A percentile compares a stretch with the other conserved stretches of the same genome.
Evolutionary conservation across 352 stramenopile species (phyloP).

Genomic region (Phytopythium kandeliae): DNA sequence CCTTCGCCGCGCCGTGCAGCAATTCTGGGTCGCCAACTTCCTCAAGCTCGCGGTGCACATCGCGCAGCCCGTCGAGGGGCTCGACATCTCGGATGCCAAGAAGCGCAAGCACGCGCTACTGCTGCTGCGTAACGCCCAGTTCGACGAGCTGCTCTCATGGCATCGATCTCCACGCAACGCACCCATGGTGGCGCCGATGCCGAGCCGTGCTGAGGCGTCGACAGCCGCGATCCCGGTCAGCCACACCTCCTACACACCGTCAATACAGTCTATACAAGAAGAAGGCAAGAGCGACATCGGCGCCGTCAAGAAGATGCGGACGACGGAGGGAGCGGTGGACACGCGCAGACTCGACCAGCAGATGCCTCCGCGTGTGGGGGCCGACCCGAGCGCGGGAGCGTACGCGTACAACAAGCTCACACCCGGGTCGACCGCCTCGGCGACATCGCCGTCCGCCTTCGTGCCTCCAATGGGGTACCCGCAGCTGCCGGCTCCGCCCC

Average conservation of each 20-base stretch:
- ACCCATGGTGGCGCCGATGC: conserved; percentile 39
- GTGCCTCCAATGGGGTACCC: conserved; percentile 10
- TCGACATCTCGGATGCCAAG: conserved; percentile 77
- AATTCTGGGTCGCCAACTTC: conserved; percentile 85
- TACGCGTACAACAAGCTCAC: conserved; percentile 22
- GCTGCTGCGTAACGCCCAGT: conserved; percentile 72
- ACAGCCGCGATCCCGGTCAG: not conserved
- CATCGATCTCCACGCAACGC: conserved; percentile 29
- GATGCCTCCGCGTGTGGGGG: not conserved
- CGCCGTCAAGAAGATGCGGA: conserved; percentile 45
- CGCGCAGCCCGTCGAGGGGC: conserved; percentile 61
- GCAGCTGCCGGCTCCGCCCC: conserved; percentile 21
- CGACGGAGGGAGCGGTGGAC: conserved; percentile 25
- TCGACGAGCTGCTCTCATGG: conserved; percentile 69
- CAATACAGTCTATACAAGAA: not conserved
- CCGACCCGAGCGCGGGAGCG: conserved; percentile 14
- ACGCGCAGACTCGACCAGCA: conserved; percentile 18
- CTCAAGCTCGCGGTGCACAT: conserved; percentile 78
- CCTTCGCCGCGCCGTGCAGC: conserved; percentile 67
- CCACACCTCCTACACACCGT: not conserved
- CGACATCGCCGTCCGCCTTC: conserved; percentile 2
- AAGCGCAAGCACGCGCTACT: conserved; percentile 78
- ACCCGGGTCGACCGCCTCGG: conserved; percentile 1
- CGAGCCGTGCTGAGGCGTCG: not conserved
- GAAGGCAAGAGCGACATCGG: conserved; percentile 2